Evolutionary conservation across 75 land plant genomes (phyloP).

Genomic region (Cupressus sempervirens): DNA sequence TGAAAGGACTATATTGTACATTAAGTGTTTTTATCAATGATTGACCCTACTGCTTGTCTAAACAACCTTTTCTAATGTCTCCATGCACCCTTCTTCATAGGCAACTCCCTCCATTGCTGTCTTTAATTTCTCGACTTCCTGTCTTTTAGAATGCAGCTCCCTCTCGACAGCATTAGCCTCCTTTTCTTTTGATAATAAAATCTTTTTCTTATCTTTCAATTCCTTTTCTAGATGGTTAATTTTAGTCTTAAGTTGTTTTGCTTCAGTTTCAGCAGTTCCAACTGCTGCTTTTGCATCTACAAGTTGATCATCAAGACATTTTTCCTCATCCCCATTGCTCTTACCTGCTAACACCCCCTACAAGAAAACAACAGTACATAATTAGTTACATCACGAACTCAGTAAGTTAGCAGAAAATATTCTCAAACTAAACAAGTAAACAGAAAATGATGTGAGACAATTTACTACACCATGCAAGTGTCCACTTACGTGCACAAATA

Average conservation of each 20-base stretch:
- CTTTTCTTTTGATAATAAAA: constrained; percentile 55
- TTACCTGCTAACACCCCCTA: constrained; percentile 96
- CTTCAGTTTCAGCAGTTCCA: constrained; percentile 74
- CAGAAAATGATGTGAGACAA: background rate
- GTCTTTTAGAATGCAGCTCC: constrained; percentile 60
- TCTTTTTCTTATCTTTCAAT: constrained; percentile 74
- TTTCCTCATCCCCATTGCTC: constrained; percentile 83
- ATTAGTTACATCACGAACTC: background rate
- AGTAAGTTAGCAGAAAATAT: background rate
- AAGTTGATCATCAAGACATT: constrained; percentile 94
- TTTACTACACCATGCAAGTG: background rate
- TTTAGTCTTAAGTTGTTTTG: constrained; percentile 81
- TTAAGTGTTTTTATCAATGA: background rate
- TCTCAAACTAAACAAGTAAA: background rate
- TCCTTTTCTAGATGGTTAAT: constrained; percentile 84
- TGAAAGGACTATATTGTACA: background rate
- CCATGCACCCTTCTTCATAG: constrained; percentile 83
- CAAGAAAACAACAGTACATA: background rate
- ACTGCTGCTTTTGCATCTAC: constrained; percentile 91
- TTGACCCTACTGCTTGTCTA: background rate
- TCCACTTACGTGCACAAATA: background rate
- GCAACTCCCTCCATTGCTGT: constrained; percentile 44
- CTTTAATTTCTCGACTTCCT: constrained; percentile 70
- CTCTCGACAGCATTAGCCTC: constrained; percentile 77
- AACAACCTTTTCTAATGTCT: constrained; percentile 72